A percentile compares a stretch with the other conserved stretches of the same genome.
These are phyloP conservation scores for Diplocarpon mali DNA, from an alignment of 2,329 filamentous ascomycete species.

Conservation along the genomic window DNA sequence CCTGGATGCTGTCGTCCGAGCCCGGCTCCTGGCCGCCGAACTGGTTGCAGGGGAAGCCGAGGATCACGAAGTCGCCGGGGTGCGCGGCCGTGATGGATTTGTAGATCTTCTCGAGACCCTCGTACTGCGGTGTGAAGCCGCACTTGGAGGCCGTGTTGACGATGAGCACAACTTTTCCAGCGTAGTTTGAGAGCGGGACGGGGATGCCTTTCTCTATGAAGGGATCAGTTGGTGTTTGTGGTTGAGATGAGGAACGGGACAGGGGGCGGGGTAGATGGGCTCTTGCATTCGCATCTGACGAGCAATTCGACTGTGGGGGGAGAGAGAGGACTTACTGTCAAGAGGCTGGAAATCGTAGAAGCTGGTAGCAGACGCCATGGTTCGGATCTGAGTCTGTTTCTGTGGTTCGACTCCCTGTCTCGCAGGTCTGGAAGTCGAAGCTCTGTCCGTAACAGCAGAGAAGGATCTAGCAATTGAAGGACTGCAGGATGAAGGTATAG, in stretches of 20 bases:
- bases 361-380: constrained; percentile 55
- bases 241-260: background rate
- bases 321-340: constrained; percentile 49
- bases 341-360: constrained; percentile 82
- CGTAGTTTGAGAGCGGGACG: constrained; percentile 58
- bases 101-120: constrained; percentile 83
- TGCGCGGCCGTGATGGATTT: constrained; percentile 49
- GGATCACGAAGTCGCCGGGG: constrained; percentile 58
- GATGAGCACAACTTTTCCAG: constrained; percentile 87
- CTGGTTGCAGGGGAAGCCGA: constrained; percentile 98
- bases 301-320: background rate
- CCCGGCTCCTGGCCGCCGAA: constrained; percentile 79
- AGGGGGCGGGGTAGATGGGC: constrained; percentile 1
- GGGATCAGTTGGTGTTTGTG: constrained; percentile 4
- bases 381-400: constrained; percentile 3
- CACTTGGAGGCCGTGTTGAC: constrained; percentile 99
- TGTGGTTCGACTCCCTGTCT: background rate
- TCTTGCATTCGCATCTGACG: background rate
- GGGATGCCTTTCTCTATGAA: constrained; percentile 60
- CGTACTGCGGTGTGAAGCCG: constrained; percentile 95
- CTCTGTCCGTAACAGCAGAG: too few species aligned
- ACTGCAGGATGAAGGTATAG: too few species aligned
- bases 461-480: too few species aligned
- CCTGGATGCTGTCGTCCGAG: constrained; percentile 57
- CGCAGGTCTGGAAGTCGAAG: too few species aligned